Conservation (phyloP, 2,329 filamentous ascomycete species). For the Ceratocystis alfenasii region DNA sequence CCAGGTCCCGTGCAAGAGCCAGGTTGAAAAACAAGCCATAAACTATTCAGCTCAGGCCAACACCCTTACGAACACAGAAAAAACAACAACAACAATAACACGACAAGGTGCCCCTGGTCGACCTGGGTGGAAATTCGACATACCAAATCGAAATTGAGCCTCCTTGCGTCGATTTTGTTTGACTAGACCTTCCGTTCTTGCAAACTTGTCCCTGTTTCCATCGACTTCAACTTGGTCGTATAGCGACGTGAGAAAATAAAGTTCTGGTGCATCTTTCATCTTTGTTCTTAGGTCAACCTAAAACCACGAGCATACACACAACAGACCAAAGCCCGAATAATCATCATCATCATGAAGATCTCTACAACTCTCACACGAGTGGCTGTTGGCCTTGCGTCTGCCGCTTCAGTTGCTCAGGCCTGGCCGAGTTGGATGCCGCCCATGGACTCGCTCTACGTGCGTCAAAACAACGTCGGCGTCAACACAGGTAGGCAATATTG, state of each 20-base stretch:
- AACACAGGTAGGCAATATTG: conserved; percentile 20
- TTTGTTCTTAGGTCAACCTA: neutral
- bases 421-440: conserved; percentile 45
- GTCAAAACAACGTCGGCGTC: conserved; percentile 31
- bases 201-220: too few species aligned
- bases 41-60: conserved; percentile 3
- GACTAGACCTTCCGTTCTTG: neutral
- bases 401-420: conserved; percentile 41
- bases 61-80: neutral
- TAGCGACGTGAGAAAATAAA: neutral
- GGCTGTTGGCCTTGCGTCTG: conserved; percentile 39
- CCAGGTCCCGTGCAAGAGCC: neutral
- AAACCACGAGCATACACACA: neutral
- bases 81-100: conserved; percentile 4
- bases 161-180: conserved; percentile 4
- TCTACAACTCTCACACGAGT: conserved; percentile 37
- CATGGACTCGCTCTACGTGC: conserved; percentile 40
- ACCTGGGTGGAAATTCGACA: neutral
- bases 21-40: neutral
- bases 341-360: conserved; percentile 37
- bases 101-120: conserved; percentile 9
- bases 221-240: conserved; percentile 7
- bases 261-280: neutral
- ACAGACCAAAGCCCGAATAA: neutral
- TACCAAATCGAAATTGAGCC: neutral